Evolutionary conservation across 768 basidiomycete genomes (phyloP), one percentile per base, ranked within the genome.

Genomic region (Xerocomellus dryophilus): DNA sequence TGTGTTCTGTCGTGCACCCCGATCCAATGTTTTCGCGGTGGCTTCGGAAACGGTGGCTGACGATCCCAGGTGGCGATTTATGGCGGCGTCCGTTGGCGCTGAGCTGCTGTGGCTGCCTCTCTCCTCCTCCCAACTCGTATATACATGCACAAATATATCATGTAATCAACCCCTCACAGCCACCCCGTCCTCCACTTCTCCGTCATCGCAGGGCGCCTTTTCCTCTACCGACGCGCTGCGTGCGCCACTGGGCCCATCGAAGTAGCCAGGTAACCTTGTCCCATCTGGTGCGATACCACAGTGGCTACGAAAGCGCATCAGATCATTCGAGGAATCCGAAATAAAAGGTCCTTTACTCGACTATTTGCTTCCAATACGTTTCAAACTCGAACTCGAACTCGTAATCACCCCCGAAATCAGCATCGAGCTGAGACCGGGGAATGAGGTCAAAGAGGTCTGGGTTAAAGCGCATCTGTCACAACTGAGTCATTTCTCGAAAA

Each of bases 401-500:
- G 67, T 84, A 82, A 3, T 84, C 78, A 1, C 92, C 92, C 14
- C 90, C 91, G 66, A 93, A 92, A 59, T 89, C 89, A 1, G 83
- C 80, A 64, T 93, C 91, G 9, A 94, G 80, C 51, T 94, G 92
- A 5, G 80, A 79, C 7, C 70, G 72, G 6, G 90, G 87, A 20
- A 93, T 78, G 41, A 95, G 81, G 55, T 90, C 87, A 36, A 78
- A 68, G 6, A 95, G 75, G 61, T 91, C 79, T 5, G 93, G 91
- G 65, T 95, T 95, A 69, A 95, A 94, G 21, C 86, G 83, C 85
- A 94, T 90, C 88, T 90, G 40, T 10, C 42, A 38, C 8, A 17
- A 29, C 21, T 41, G 7, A 48, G 58, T 57, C 32, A 49, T 7
- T 18, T 15, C 23, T 34, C 50, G 32, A 23, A 38, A 39, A 31